These are phyloP conservation scores for Myriosclerotinia curreyana DNA, from an alignment of 2,329 filamentous ascomycete species.

Conservation along the genomic window DNA sequence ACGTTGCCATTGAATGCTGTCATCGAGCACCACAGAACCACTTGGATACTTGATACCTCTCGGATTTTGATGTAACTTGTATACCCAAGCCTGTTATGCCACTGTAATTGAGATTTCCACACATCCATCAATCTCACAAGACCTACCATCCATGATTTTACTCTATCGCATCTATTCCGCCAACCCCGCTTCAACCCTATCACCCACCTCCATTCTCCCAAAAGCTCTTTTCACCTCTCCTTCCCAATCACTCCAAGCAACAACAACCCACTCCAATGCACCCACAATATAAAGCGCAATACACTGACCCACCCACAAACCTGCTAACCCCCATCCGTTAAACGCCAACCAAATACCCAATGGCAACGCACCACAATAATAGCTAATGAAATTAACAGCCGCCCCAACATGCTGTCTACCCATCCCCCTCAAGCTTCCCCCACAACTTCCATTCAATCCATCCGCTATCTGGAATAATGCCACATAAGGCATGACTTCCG, in stretches of 20 bases:
- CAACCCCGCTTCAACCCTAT: constrained; percentile 28
- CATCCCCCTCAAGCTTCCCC: constrained; percentile 78
- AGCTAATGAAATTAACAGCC: constrained; percentile 75
- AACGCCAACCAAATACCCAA: constrained; percentile 83
- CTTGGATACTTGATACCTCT: background rate
- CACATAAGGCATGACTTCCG: constrained; percentile 78
- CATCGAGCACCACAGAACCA: background rate
- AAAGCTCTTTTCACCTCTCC: constrained; percentile 69
- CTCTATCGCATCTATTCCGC: background rate
- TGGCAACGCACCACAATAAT: constrained; percentile 78
- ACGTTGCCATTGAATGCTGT: background rate
- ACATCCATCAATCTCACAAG: constrained; percentile 19
- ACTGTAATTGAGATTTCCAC: background rate
- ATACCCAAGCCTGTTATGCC: background rate
- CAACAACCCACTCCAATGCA: constrained; percentile 72
- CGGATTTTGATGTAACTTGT: background rate
- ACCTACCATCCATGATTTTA: constrained; percentile 7
- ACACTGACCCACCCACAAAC: constrained; percentile 81
- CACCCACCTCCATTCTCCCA: constrained; percentile 59
- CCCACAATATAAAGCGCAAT: constrained; percentile 79
- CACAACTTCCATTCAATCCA: constrained; percentile 80
- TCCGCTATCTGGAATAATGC: constrained; percentile 89
- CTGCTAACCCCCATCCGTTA: constrained; percentile 76
- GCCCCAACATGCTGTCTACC: constrained; percentile 83
- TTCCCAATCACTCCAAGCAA: constrained; percentile 75